Conservation (phyloP, 2,329 filamentous ascomycete species). For the Teratosphaeria epicoccoides region DNA sequence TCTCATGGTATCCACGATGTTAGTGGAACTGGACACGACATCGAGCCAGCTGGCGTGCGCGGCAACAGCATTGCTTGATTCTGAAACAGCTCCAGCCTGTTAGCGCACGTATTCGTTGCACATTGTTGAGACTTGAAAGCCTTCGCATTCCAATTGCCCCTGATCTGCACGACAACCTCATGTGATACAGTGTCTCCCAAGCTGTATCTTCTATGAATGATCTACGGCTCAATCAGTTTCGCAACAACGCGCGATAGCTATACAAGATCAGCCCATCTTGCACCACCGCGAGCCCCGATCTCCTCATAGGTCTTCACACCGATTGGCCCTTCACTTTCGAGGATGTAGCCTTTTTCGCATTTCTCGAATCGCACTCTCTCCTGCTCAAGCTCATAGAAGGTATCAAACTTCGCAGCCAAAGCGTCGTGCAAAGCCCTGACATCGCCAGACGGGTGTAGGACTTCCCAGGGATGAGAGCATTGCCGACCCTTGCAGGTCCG, state of each 20-base stretch:
- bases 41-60: constrained; percentile 17
- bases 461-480: constrained; percentile 23
- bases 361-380: constrained; percentile 40
- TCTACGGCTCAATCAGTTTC: too few species aligned
- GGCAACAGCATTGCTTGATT: not conserved
- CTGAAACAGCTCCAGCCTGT: too few species aligned
- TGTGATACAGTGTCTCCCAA: too few species aligned
- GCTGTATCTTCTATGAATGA: too few species aligned
- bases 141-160: too few species aligned
- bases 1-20: constrained; percentile 21
- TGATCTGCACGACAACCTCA: too few species aligned
- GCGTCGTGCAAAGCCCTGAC: constrained; percentile 20
- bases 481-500: constrained; percentile 24
- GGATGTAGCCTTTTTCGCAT: constrained; percentile 48
- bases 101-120: too few species aligned
- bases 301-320: constrained; percentile 6
- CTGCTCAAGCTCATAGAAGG: constrained; percentile 24
- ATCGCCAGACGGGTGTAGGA: constrained; percentile 21
- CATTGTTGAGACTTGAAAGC: too few species aligned
- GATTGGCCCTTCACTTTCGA: constrained; percentile 44
- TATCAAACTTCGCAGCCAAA: constrained; percentile 18
- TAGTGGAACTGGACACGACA: constrained; percentile 16
- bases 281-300: not conserved
- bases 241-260: too few species aligned
- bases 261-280: not conserved